phyloP scores from a whole-genome alignment of 148 eudicot genomes.

The Nyssa sinensis region DNA sequence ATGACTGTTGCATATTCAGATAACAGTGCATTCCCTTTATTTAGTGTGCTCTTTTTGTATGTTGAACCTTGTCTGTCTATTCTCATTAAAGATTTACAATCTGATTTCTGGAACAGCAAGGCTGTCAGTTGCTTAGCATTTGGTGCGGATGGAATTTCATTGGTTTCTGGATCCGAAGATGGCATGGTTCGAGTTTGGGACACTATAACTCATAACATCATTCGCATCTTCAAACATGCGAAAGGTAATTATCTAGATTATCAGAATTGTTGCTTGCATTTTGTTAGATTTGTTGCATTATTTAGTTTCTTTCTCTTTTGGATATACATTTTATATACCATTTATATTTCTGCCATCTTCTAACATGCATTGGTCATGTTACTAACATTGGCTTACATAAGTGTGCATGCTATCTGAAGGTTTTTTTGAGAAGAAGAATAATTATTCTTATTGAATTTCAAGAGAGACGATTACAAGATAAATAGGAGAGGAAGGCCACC shows the following conservation, averaged over 20 bases:
- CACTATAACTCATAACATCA: conserved; percentile 61
- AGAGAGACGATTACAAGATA: too few species aligned
- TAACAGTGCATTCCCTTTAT: not conserved
- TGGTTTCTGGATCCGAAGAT: conserved; percentile 88
- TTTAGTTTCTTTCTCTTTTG: not conserved
- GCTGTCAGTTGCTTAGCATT: conserved; percentile 75
- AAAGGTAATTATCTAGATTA: conserved; percentile 52
- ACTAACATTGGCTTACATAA: too few species aligned
- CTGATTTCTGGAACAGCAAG: conserved; percentile 51
- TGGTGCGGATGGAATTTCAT: conserved; percentile 61
- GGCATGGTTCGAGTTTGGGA: conserved; percentile 91
- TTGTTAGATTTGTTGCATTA: not conserved
- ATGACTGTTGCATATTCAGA: not conserved
- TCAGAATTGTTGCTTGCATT: conserved; percentile 1
- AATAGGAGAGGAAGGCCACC: too few species aligned
- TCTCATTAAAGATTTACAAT: not conserved
- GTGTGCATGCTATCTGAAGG: too few species aligned
- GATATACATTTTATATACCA: not conserved
- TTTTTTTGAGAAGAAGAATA: too few species aligned
- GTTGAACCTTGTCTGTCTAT: not conserved
- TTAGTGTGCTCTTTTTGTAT: not conserved
- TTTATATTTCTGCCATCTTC: too few species aligned
- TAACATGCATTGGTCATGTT: too few species aligned
- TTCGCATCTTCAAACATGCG: conserved; percentile 70
- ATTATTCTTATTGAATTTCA: too few species aligned